phyloP scores from a whole-genome alignment of 345 rosid species.

The Eutrema heterophyllum region DNA sequence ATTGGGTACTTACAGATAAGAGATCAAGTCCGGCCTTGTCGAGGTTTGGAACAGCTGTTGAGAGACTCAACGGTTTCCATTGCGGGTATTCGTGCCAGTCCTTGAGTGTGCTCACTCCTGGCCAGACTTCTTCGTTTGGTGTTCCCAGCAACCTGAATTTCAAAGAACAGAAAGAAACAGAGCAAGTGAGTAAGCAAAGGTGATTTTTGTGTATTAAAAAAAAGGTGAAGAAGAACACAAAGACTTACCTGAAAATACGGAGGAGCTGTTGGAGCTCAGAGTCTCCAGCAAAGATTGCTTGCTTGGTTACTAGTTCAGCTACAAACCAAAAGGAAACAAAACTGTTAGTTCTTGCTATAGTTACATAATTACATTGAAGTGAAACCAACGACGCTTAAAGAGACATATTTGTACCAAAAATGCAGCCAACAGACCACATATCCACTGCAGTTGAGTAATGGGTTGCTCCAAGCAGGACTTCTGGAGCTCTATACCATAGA shows the following conservation, averaged over 20 bases:
- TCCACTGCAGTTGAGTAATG: conserved; percentile 98
- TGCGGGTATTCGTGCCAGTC: conserved; percentile 99
- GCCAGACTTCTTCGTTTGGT: conserved; percentile 90
- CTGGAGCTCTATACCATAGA: conserved; percentile 95
- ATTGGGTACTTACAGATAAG: conserved; percentile 49
- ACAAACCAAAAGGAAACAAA: conserved; percentile 10
- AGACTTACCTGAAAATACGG: conserved; percentile 73
- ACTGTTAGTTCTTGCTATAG: not conserved
- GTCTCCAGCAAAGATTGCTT: conserved; percentile 90
- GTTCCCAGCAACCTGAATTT: conserved; percentile 76
- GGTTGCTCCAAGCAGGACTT: conserved; percentile 90
- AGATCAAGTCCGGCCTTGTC: conserved; percentile 73
- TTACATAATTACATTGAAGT: not conserved
- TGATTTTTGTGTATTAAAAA: not conserved
- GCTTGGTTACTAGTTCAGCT: conserved; percentile 83
- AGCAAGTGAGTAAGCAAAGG: not conserved
- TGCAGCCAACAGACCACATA: conserved; percentile 94
- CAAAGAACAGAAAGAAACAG: not conserved
- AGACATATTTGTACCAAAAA: conserved; percentile 52
- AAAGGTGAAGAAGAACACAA: conserved; percentile 4
- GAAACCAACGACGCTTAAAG: not conserved
- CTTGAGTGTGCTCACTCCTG: conserved; percentile 80
- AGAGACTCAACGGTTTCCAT: conserved; percentile 73
- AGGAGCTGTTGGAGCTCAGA: conserved; percentile 96
- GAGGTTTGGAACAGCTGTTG: conserved; percentile 63